A percentile compares a stretch with the other conserved stretches of the same genome.
phyloP scores from a whole-genome alignment of 305 asterid species.

The Fraxinus floribunda region DNA sequence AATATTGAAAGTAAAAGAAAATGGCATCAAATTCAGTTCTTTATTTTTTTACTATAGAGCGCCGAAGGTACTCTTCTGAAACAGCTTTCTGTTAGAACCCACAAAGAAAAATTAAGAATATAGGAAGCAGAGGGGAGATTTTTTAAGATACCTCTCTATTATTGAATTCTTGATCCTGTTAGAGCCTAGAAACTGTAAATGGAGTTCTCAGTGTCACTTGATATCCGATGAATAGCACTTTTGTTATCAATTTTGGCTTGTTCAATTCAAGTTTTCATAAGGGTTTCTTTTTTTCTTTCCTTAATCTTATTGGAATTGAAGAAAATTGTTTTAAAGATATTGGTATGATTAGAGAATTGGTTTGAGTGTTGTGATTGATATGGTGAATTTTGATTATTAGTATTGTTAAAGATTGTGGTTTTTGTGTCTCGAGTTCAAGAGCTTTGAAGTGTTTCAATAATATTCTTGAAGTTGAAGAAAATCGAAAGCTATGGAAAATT shows the following conservation, averaged over 20 bases:
- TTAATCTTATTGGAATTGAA: slow-evolving; percentile 20
- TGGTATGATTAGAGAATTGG: slow-evolving; percentile 3
- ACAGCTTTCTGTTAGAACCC: slow-evolving; percentile 51
- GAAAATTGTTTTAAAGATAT: slow-evolving; percentile 2
- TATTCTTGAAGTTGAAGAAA: slow-evolving; percentile 13
- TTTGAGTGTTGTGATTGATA: slow-evolving; percentile 4
- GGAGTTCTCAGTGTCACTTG: slow-evolving; percentile 52
- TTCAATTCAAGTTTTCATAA: background rate
- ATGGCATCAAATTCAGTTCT: slow-evolving; percentile 50
- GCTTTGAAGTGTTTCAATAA: background rate
- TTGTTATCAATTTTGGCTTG: background rate
- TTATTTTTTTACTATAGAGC: slow-evolving; percentile 39
- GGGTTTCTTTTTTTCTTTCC: background rate
- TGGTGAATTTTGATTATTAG: slow-evolving; percentile 5
- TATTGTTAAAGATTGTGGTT: background rate
- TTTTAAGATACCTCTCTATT: background rate
- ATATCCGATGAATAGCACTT: slow-evolving; percentile 36
- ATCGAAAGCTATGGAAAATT: slow-evolving; percentile 34
- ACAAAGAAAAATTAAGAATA: background rate
- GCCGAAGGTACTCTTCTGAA: slow-evolving; percentile 69
- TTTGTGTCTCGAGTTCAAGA: background rate
- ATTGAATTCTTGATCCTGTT: slow-evolving; percentile 10
- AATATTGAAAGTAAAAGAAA: slow-evolving; percentile 3
- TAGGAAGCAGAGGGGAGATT: background rate
- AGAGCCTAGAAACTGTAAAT: slow-evolving; percentile 22